Evolutionary conservation across 805 yeast species (phyloP).

Genomic region (Lachancea nothofagi): DNA sequence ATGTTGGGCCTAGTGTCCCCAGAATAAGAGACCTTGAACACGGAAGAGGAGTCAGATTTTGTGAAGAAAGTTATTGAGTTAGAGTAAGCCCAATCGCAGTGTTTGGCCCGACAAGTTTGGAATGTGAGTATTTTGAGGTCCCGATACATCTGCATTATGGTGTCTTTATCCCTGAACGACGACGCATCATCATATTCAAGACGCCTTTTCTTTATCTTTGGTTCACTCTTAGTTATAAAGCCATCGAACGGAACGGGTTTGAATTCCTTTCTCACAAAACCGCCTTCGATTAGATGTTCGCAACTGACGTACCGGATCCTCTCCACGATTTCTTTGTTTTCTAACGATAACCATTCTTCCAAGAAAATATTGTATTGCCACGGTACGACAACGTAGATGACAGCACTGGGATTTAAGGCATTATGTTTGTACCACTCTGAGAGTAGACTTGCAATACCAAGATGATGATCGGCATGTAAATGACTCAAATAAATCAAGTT

Average conservation of each 20-base stretch:
- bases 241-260: conserved; percentile 27
- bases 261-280: conserved; percentile 30
- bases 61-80: conserved; percentile 47
- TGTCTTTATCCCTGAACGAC: conserved; percentile 23
- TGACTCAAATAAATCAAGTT: conserved; percentile 72
- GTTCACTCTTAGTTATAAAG: conserved; percentile 14
- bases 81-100: conserved; percentile 79
- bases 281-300: conserved; percentile 48
- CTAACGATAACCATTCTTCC: conserved; percentile 59
- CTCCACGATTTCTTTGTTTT: conserved; percentile 36
- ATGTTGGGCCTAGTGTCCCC: conserved; percentile 90
- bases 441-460: conserved; percentile 71
- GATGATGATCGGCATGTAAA: conserved; percentile 94
- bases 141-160: conserved; percentile 35
- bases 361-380: conserved; percentile 66
- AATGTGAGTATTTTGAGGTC: conserved; percentile 42
- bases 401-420: conserved; percentile 33
- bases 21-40: conserved; percentile 75
- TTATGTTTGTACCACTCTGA: conserved; percentile 55
- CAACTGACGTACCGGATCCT: conserved; percentile 52
- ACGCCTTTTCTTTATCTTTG: conserved; percentile 17
- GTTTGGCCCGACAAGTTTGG: conserved; percentile 69
- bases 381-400: conserved; percentile 63
- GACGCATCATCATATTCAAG: conserved; percentile 23
- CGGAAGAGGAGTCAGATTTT: conserved; percentile 19